Conservation (phyloP, 2,329 filamentous ascomycete species). For the Botrytis hyacinthi region DNA sequence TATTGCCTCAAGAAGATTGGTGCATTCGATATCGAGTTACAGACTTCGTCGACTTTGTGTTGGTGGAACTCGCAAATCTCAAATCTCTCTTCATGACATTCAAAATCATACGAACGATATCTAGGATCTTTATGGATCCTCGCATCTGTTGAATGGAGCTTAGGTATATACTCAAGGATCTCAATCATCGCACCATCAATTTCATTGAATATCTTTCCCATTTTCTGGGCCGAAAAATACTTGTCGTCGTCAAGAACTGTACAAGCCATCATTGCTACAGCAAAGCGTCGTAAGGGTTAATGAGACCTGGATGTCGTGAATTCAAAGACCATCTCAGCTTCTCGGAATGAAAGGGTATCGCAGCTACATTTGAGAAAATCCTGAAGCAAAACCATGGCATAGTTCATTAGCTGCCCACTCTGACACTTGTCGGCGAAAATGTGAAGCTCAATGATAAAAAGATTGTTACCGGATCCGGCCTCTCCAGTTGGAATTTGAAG, state of each 20-base stretch:
- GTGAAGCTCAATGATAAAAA: neutral
- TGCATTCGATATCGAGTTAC: neutral
- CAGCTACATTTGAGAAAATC: neutral
- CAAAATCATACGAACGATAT: neutral
- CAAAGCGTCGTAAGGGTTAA: neutral
- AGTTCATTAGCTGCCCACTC: neutral
- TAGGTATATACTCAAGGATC: neutral
- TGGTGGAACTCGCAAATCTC: neutral
- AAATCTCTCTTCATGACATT: neutral
- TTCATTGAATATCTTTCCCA: neutral
- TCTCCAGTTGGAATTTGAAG: no score
- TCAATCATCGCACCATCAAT: neutral
- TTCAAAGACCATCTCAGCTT: neutral
- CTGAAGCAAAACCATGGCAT: neutral
- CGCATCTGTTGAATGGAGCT: accelerated
- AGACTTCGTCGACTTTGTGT: neutral
- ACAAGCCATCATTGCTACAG: neutral
- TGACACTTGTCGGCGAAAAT: neutral
- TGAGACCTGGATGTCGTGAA: neutral
- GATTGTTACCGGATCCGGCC: neutral
- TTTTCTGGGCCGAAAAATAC: no score
- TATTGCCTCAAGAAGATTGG: accelerated
- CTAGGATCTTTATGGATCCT: neutral
- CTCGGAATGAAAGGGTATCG: neutral
- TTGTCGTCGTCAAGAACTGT: accelerated